Percentiles rank a stretch among this genome's conserved stretches.
These are phyloP conservation scores for Populus ilicifolia DNA, from an alignment of 345 rosid species.

Conservation along the genomic window DNA sequence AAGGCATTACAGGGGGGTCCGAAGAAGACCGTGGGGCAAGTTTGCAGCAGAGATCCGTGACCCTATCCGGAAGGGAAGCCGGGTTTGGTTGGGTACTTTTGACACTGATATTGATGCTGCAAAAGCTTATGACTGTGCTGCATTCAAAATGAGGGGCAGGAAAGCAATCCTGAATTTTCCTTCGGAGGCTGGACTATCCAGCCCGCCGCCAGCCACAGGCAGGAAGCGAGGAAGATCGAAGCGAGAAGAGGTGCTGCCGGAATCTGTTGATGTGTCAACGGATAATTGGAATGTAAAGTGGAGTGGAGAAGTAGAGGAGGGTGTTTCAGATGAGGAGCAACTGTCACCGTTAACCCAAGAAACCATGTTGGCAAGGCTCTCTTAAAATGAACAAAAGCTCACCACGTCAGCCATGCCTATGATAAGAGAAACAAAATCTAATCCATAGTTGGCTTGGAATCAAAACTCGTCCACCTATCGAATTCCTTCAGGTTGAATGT, in stretches of 20 bases:
- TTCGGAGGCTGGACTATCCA: constrained; percentile 57
- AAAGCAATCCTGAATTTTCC: constrained; percentile 90
- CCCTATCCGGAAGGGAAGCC: constrained; percentile 63
- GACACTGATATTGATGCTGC: constrained; percentile 76
- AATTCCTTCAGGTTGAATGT: not conserved
- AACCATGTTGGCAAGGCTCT: not conserved
- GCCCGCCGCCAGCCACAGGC: constrained; percentile 44
- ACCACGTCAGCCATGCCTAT: no score
- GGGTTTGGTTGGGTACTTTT: constrained; percentile 93
- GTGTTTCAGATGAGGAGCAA: constrained; percentile 6
- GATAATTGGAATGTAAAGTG: not conserved
- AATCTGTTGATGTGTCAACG: constrained; percentile 3
- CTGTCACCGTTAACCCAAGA: not conserved
- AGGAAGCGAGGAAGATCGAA: constrained; percentile 49
- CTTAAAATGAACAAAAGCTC: no score
- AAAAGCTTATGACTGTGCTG: constrained; percentile 81
- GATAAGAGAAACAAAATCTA: no score
- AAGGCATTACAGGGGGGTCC: constrained; percentile 77
- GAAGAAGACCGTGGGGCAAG: constrained; percentile 94
- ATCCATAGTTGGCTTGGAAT: not conserved
- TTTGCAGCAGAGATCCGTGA: constrained; percentile 95
- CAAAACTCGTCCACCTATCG: not conserved
- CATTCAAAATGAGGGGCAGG: constrained; percentile 76
- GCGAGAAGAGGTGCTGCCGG: constrained; percentile 10
- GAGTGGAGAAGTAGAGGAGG: not conserved